Evolutionary conservation across 331 rosid genomes (phyloP), one percentile per base, ranked within the genome.

Genomic region (Pyrus hybrid): DNA sequence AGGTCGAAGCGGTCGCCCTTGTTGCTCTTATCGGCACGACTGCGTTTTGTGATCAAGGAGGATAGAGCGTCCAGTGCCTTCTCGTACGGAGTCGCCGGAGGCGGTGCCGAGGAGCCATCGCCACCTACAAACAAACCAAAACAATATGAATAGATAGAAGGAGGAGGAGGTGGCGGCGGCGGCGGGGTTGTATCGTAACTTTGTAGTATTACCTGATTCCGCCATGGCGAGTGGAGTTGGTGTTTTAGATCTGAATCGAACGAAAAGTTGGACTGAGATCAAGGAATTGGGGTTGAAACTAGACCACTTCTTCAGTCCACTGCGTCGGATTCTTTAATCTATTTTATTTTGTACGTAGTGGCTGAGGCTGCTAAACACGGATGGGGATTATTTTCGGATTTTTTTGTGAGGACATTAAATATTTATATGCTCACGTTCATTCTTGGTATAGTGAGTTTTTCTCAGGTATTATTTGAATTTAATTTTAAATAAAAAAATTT

Each of bases 41-140:
- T 90, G 71, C 96, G 95, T 79, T 77, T 81, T 13, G 96, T 86
- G 75, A 94, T 94, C 80, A 94, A 78, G 58, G 98, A 94, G 29
- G 95, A 94, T 73, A 94, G 79, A 10, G 91, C 95, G 56, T 85
- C 89, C 88, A 94, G 69, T 58, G 95, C 98, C 79, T 92, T 93
- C 78, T 91, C 90, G 73, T 88, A 94, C 2, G 92, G 81, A 57
- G 89, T 68, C 69, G 71, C 18, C 51, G 81, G 41, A 6, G 63
- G 25, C 3, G 83, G 68, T 65, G 76, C 77, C 47, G 84, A 57
- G 30, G 86, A 82, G 26, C 80, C 86, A n/a, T 68, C 72, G 63
- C 80, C 89, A 16, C 76, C 88, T 64, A 18, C 74, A 32, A 21
- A 29, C 22, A 58, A 21, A 58, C n/a, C n/a, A n/a, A n/a, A n/a